Base-by-base conservation (phyloP, 2,329 filamentous ascomycete genomes). In the Gliomastix tumulicola region DNA sequence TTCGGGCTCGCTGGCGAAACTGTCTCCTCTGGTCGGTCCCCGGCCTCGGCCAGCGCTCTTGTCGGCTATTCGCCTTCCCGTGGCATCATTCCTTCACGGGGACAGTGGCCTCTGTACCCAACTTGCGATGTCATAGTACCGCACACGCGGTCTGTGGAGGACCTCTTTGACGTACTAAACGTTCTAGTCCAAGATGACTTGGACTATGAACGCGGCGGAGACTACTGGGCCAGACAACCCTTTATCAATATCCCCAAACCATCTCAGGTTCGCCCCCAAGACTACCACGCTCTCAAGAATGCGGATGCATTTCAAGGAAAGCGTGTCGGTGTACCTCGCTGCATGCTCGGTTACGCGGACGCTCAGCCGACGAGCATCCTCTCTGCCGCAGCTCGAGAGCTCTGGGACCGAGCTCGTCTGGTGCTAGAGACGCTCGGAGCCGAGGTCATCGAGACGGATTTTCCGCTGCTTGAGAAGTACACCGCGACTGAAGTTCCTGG, bases 1-100 rank as follows among this genome's bases (percentile, higher is more conserved):
- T 77, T 79, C 41, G 72, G 69, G 0, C 56, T 78, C 37, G 74
- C 66, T 0, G 64, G 60, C 3, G 75, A 79, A 48, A 74, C 74
- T 0, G 69, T 78, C 1, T 72, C 68, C 1, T 75, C 70, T 0
- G 74, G 75, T 1, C 59, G 74, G 3, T 69, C 68, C 4, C 74
- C 74, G 0, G 73, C 73, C 2, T 72, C 66, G 0, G 77, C 77
- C 42, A 78, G 77, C 45, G 68, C 60, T 0, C 50, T 78, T 4
- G 60, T 77, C 0, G 71, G 65, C 1, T 78, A 78, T 37, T 72
- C 75, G 0, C 72, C 74, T 0, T 76, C 71, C 0, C 60, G 68
- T 27, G 70, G 71, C 1, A 41, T 71, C 0, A 55, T 79, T 13
- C 66, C 71, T 3, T 63, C 66, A 8, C 59, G 71, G 2, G 74